Base-by-base conservation (phyloP, 169 alveolate genomes). In the Eimeria maxima region DNA sequence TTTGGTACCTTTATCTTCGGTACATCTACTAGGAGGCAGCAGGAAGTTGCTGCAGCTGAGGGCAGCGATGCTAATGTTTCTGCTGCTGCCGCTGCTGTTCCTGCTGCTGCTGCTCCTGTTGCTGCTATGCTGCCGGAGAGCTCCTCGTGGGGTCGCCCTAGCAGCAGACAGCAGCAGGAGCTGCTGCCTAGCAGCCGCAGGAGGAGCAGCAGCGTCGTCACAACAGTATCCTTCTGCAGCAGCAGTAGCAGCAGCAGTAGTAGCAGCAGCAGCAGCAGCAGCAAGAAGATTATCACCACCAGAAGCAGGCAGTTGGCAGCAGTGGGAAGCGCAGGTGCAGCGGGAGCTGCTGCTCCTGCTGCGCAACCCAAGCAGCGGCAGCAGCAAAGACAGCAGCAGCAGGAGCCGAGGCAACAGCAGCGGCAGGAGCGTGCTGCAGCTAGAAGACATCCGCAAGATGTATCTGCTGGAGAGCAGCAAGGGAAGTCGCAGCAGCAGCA, bases 301-400 rank as follows among this genome's bases (percentile, higher is more conserved):
- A 4, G 86, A 3, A 74, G 86, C 86, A 16, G 86, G 2, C 86
- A 22, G 29, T 8, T 50, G 53, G 27, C 86, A 29, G 50, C 86
- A 27, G 22, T 50, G 42, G 38, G 0, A 11, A 38, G 44, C 47
- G 42, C 86, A 1, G 50, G 29, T 24, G 86, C 50, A 29, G 86
- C 86, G 29, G 60, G 60, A 14, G 20, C 60, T 53, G 60, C 60
- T 53, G 20, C 60, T 53, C 20, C 60, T 53, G 60, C 60, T 53
- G 50, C 44, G 6, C 11, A 44, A 74, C 53, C 50, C 29, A 22
- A 74, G 29, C 10, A 29, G 20, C 27, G 24, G 14, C 78, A 67
- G 78, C 78, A 67, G 78, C 78, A 67, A 24, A 13, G 20, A 24
- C 78, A 67, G 78, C 78, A 67, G 38, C 78, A 67, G 78, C 78